phyloP scores from a whole-genome alignment of 2,329 filamentous ascomycete species.

The Tolypocladium ophioglossoides region DNA sequence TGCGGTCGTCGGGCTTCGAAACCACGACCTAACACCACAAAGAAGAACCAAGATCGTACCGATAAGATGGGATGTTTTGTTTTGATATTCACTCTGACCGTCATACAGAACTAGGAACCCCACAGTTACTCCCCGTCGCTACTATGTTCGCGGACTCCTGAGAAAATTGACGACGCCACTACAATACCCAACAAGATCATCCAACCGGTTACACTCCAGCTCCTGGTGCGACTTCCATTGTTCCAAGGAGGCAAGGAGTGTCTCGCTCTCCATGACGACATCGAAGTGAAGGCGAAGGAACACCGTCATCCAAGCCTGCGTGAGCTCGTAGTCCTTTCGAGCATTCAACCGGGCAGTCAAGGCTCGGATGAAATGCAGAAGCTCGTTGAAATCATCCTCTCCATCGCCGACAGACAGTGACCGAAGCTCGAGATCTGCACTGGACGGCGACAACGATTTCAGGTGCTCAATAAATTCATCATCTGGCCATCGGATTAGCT shows the following conservation, averaged over 20 bases:
- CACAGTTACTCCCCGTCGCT: neutral
- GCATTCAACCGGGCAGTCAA: slow-evolving; percentile 59
- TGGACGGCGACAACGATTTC: slow-evolving; percentile 70
- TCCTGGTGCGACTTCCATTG: slow-evolving; percentile 66
- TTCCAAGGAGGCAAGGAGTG: slow-evolving; percentile 47
- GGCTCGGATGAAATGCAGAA: slow-evolving; percentile 70
- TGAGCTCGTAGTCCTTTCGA: slow-evolving; percentile 80
- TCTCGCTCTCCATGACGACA: slow-evolving; percentile 36
- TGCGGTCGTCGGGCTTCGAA: no score
- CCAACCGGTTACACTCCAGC: slow-evolving; percentile 59
- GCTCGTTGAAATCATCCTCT: slow-evolving; percentile 51
- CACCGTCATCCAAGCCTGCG: slow-evolving; percentile 95
- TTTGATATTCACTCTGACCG: neutral
- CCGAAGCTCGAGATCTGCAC: slow-evolving; percentile 83
- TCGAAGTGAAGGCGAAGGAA: slow-evolving; percentile 72
- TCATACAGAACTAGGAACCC: neutral
- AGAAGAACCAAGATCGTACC: no score
- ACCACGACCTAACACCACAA: no score
- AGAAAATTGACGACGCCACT: slow-evolving; percentile 78
- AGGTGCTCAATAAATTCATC: slow-evolving; percentile 65
- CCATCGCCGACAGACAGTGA: slow-evolving; percentile 49
- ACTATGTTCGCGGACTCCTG: slow-evolving; percentile 48
- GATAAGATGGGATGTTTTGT: neutral
- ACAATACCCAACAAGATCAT: slow-evolving; percentile 75
- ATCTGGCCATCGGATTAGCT: slow-evolving; percentile 30